Percentiles rank a stretch among this genome's conserved stretches.
phyloP scores from a whole-genome alignment of 805 yeast species.

The Ogataea degrootiae region DNA sequence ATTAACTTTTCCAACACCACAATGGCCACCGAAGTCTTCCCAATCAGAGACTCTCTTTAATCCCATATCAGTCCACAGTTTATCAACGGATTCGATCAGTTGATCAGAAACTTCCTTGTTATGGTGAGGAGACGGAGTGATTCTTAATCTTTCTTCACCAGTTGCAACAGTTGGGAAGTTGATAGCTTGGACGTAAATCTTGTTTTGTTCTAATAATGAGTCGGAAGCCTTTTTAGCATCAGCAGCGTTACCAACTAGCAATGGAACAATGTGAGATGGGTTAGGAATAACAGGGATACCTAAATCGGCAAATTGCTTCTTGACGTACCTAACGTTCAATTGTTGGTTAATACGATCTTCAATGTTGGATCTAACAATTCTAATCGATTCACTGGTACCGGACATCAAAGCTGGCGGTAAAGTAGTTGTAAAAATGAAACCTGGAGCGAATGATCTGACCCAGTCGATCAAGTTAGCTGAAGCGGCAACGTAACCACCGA shows the following conservation, averaged over 20 bases:
- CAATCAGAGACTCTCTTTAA: conserved; percentile 76
- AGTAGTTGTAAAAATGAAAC: conserved; percentile 94
- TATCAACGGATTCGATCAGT: conserved; percentile 73
- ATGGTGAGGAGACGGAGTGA: conserved; percentile 99
- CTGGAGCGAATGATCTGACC: conserved; percentile 95
- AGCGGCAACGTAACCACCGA: conserved; percentile 97
- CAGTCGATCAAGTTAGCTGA: conserved; percentile 80
- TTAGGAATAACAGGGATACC: conserved; percentile 97
- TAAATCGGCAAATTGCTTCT: conserved; percentile 55
- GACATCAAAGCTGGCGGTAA: conserved; percentile 98
- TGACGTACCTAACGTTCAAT: conserved; percentile 78
- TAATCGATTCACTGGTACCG: conserved; percentile 83
- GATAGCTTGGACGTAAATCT: conserved; percentile 95
- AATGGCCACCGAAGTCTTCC: conserved; percentile 77
- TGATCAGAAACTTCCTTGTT: conserved; percentile 68
- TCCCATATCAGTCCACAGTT: conserved; percentile 68
- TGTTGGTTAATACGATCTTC: conserved; percentile 82
- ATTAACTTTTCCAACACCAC: conserved; percentile 71
- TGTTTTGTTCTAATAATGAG: conserved; percentile 72
- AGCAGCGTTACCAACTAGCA: conserved; percentile 90
- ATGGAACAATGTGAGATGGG: conserved; percentile 96
- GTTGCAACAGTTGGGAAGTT: conserved; percentile 97
- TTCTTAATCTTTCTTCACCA: conserved; percentile 92
- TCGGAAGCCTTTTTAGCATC: conserved; percentile 92
- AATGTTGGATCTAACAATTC: conserved; percentile 74